phyloP scores from a whole-genome alignment of 169 alveolate species.

The Amoebophrya sp. region DNA sequence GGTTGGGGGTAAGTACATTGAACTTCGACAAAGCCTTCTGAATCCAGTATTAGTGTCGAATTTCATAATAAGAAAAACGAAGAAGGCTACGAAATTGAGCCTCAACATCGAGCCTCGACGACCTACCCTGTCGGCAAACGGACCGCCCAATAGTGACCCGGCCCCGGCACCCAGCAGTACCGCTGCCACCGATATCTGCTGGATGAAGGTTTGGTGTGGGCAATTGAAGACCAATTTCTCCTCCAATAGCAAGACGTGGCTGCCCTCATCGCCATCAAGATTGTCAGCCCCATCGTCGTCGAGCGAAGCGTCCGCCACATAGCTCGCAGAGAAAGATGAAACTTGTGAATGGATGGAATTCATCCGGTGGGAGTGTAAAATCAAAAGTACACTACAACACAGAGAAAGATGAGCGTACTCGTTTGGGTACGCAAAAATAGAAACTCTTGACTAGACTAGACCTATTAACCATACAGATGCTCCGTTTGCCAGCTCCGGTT shows the following conservation, averaged over 20 bases:
- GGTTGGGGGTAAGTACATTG: not conserved
- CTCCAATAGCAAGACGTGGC: too few species aligned
- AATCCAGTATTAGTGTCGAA: too few species aligned
- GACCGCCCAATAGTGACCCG: not conserved
- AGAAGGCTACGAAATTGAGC: not conserved
- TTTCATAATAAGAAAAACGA: not conserved
- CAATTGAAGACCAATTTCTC: not conserved
- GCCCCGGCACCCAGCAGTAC: not conserved
- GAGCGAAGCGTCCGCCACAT: not conserved
- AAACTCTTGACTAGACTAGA: too few species aligned
- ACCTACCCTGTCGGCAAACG: not conserved
- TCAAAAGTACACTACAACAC: too few species aligned
- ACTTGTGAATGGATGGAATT: not conserved
- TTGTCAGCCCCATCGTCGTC: too few species aligned
- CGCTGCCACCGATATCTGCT: conserved; percentile 1
- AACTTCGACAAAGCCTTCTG: not conserved
- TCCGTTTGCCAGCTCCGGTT: too few species aligned
- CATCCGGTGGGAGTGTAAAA: too few species aligned
- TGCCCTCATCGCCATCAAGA: too few species aligned
- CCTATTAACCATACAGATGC: too few species aligned
- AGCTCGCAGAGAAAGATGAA: not conserved
- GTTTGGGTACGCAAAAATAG: too few species aligned
- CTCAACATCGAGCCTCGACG: not conserved
- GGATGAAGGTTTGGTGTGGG: conserved; percentile 4
- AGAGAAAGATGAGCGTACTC: too few species aligned